Conservation (phyloP, 345 rosid genomes). For the Litchi chinensis region DNA sequence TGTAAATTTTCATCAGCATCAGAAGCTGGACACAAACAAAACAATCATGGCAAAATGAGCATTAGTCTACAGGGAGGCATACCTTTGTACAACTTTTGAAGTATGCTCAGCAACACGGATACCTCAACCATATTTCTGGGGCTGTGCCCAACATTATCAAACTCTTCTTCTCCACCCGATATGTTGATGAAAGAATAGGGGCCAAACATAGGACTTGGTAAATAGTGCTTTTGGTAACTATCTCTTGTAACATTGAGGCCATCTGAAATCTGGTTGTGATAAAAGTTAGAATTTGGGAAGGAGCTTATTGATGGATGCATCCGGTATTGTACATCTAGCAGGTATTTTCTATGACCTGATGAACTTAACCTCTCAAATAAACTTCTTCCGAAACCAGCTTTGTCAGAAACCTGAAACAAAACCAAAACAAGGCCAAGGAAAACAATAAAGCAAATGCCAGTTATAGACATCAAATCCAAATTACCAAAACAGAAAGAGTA, state of each 20-base stretch:
- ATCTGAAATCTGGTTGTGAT: conserved; percentile 44
- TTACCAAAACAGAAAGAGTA: neutral
- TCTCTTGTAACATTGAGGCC: conserved; percentile 40
- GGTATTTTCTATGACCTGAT: conserved; percentile 49
- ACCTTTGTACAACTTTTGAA: conserved; percentile 43
- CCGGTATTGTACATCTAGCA: conserved; percentile 60
- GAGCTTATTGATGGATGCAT: conserved; percentile 77
- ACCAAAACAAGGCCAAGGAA: neutral
- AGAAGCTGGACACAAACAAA: conserved; percentile 4
- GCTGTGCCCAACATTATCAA: conserved; percentile 25
- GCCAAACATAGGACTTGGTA: conserved; percentile 49
- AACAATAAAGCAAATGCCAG: too few relatives aligned
- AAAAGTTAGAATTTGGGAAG: conserved; percentile 58
- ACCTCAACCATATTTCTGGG: conserved; percentile 44
- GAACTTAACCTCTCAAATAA: conserved; percentile 59
- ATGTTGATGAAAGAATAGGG: conserved; percentile 52
- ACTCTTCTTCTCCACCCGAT: conserved; percentile 37
- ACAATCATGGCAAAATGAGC: neutral
- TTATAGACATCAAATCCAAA: neutral
- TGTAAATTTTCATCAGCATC: conserved; percentile 29
- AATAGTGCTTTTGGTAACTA: conserved; percentile 30
- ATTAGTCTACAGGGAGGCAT: neutral
- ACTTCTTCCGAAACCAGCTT: conserved; percentile 60
- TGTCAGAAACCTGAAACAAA: conserved; percentile 33
- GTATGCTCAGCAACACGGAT: conserved; percentile 32